Conservation (phyloP, 352 stramenopile genomes). For the Phytopythium helicoides region DNA sequence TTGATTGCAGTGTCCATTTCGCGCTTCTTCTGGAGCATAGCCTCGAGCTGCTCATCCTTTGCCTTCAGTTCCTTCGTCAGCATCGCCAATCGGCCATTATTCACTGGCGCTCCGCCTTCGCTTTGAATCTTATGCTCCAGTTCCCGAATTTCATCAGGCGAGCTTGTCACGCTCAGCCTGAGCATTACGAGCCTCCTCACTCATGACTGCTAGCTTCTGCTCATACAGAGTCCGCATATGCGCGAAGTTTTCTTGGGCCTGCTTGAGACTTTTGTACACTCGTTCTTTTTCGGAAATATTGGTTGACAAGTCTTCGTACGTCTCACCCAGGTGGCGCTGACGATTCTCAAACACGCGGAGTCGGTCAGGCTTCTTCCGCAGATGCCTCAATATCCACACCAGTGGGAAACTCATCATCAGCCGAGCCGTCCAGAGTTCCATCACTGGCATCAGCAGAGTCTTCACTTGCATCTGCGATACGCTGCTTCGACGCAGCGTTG, state of each 20-base stretch:
- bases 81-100: slow-evolving; percentile 58
- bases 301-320: slow-evolving; percentile 72
- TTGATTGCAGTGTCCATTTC: slow-evolving; percentile 84
- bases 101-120: slow-evolving; percentile 49
- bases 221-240: slow-evolving; percentile 83
- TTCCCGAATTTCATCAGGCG: slow-evolving; percentile 74
- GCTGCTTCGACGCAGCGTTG: slow-evolving; percentile 71
- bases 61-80: slow-evolving; percentile 71
- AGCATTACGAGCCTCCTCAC: slow-evolving; percentile 58
- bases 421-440: slow-evolving; percentile 31
- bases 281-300: slow-evolving; percentile 88
- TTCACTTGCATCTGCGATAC: slow-evolving; percentile 53
- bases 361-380: slow-evolving; percentile 69
- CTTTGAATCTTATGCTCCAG: slow-evolving; percentile 60
- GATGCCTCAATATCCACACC: slow-evolving; percentile 32
- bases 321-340: slow-evolving; percentile 76
- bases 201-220: slow-evolving; percentile 82
- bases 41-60: slow-evolving; percentile 73
- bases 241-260: slow-evolving; percentile 82
- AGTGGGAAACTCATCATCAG: slow-evolving; percentile 24
- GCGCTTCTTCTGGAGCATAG: slow-evolving; percentile 76
- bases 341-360: slow-evolving; percentile 83
- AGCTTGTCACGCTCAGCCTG: slow-evolving; percentile 70
- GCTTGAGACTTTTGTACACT: slow-evolving; percentile 74
- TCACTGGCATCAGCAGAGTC: slow-evolving; percentile 43